These are phyloP conservation scores for Barnettozyma hawaiiensis DNA, from an alignment of 1,139 yeast genomes.

Conservation along the genomic window DNA sequence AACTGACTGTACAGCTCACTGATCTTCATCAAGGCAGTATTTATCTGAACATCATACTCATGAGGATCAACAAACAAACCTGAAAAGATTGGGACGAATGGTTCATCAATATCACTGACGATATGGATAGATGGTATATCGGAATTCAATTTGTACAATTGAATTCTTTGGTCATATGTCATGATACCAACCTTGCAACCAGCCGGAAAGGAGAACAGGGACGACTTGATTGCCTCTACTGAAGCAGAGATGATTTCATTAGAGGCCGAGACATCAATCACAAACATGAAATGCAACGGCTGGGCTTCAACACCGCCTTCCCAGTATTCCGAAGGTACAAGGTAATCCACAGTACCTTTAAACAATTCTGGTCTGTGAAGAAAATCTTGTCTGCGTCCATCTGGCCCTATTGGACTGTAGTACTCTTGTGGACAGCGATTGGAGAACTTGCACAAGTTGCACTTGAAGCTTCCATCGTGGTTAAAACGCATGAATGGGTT, in stretches of 20 bases:
- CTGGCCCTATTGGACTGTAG: conserved; percentile 53
- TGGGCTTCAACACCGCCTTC: conserved; percentile 36
- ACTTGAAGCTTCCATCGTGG: conserved; percentile 59
- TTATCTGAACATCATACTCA: conserved; percentile 58
- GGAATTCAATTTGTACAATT: conserved; percentile 66
- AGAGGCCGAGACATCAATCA: conserved; percentile 69
- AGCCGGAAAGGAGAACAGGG: conserved; percentile 34
- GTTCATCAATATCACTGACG: conserved; percentile 51
- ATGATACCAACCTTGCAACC: conserved; percentile 60
- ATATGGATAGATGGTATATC: conserved; percentile 58
- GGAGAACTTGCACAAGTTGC: conserved; percentile 85
- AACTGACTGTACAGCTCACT: conserved; percentile 42
- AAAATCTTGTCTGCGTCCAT: conserved; percentile 58
- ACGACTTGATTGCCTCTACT: conserved; percentile 66
- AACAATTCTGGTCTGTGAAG: conserved; percentile 68
- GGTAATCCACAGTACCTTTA: conserved; percentile 79
- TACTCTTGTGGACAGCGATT: conserved; percentile 69
- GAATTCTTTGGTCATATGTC: conserved; percentile 69
- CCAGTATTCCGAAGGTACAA: conserved; percentile 73
- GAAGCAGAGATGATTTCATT: conserved; percentile 61
- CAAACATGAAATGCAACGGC: conserved; percentile 66
- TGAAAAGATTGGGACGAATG: conserved; percentile 66
- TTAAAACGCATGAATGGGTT: conserved; percentile 78
- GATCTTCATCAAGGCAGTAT: conserved; percentile 59
- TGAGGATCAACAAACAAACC: conserved; percentile 81